Evolutionary conservation across 495 filamentous ascomycete genomes (phyloP).

Genomic region (Penicillium cinerascens): DNA sequence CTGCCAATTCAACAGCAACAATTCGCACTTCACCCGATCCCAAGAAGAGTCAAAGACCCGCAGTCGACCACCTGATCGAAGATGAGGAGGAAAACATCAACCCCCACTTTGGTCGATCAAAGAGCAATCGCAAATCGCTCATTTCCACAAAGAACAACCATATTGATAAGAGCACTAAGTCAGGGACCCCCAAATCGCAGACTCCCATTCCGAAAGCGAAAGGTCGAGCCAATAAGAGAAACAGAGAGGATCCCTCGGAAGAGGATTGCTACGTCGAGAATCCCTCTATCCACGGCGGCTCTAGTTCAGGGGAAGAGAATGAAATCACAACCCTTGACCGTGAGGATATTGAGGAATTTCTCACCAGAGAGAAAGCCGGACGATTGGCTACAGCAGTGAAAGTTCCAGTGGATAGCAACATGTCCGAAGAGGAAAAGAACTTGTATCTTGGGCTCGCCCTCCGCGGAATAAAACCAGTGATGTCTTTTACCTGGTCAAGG

Average conservation of each 20-base stretch:
- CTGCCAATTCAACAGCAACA: too few relatives aligned
- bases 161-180: too few relatives aligned
- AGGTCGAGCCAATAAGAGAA: not conserved
- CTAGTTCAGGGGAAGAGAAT: not conserved
- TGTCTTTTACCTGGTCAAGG: conserved; percentile 52
- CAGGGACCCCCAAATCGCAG: not conserved
- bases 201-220: not conserved
- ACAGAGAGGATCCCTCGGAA: not conserved
- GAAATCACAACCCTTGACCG: not conserved
- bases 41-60: too few relatives aligned
- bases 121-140: too few relatives aligned
- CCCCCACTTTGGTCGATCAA: not conserved
- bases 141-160: too few relatives aligned
- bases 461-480: conserved; percentile 57
- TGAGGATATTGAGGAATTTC: conserved; percentile 22
- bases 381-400: conserved; percentile 26
- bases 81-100: not conserved
- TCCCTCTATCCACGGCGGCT: not conserved
- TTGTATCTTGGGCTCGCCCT: conserved; percentile 54
- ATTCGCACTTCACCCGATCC: too few relatives aligned
- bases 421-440: conserved; percentile 48
- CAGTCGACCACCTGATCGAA: not conserved
- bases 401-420: conserved; percentile 30
- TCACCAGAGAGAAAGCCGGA: conserved; percentile 27
- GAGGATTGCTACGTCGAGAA: not conserved